Percentiles rank a stretch among this genome's conserved stretches.
These are phyloP conservation scores for Clavariopsis aquatica DNA, from an alignment of 495 filamentous ascomycete genomes.

Conservation along the genomic window DNA sequence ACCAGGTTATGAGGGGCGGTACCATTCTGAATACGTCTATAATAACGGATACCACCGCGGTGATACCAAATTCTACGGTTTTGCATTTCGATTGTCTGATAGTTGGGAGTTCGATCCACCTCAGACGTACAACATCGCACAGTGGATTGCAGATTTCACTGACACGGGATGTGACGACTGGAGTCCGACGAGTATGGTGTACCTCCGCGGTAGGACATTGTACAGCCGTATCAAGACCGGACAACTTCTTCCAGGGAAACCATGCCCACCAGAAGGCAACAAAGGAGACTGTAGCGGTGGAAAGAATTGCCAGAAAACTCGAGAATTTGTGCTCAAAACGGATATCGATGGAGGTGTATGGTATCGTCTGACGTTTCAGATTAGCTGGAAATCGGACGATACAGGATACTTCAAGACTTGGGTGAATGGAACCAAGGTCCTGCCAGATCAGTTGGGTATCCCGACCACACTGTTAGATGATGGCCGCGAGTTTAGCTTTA, in stretches of 20 bases:
- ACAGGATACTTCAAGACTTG: conserved; percentile 55
- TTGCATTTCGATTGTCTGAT: conserved; percentile 54
- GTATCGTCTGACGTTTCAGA: conserved; percentile 55
- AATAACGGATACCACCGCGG: conserved; percentile 53
- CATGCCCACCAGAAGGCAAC: conserved; percentile 41
- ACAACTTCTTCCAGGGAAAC: conserved; percentile 48
- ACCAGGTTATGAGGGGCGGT: conserved; percentile 52
- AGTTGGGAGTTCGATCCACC: conserved; percentile 53
- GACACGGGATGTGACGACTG: conserved; percentile 54
- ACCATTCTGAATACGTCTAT: conserved; percentile 57
- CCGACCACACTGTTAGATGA: conserved; percentile 53
- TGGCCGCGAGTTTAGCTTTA: conserved; percentile 52
- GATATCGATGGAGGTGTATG: conserved; percentile 50
- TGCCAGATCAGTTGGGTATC: conserved; percentile 46
- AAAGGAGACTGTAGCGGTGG: conserved; percentile 34
- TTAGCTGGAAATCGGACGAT: conserved; percentile 51
- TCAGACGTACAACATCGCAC: conserved; percentile 56
- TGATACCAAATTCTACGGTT: conserved; percentile 58
- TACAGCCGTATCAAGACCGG: conserved; percentile 53
- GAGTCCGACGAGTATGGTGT: conserved; percentile 59
- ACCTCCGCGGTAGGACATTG: conserved; percentile 52
- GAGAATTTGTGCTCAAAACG: not conserved
- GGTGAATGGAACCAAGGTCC: conserved; percentile 54
- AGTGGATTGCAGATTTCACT: conserved; percentile 59
- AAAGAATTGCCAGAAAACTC: not conserved